These are phyloP conservation scores for Ceratobasidium papillatum DNA, from an alignment of 1,284 basidiomycete species.

Conservation along the genomic window DNA sequence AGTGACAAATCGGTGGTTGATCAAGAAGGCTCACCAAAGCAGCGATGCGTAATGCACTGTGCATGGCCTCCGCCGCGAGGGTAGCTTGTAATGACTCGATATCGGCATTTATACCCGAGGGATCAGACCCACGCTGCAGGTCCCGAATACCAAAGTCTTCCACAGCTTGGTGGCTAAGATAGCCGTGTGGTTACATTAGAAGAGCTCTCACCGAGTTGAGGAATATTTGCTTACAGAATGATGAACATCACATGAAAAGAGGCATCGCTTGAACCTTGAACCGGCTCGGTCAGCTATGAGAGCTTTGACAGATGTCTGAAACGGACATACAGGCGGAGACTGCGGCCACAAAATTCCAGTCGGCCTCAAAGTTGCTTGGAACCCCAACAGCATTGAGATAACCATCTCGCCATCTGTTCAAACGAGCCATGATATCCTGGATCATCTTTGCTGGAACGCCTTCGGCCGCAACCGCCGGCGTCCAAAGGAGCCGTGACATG, in stretches of 20 bases:
- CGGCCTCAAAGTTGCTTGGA: slow-evolving; percentile 79
- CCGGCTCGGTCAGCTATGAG: background rate
- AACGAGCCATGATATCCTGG: slow-evolving; percentile 64
- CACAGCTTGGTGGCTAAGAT: slow-evolving; percentile 63
- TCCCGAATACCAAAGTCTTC: slow-evolving; percentile 84
- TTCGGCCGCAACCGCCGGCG: slow-evolving; percentile 72
- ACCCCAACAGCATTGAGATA: slow-evolving; percentile 83
- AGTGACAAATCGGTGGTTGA: slow-evolving; percentile 26
- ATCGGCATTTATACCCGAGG: slow-evolving; percentile 30
- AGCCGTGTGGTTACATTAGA: slow-evolving; percentile 62
- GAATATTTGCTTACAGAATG: slow-evolving; percentile 44
- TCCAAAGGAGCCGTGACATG: slow-evolving; percentile 81
- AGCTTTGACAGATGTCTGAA: slow-evolving; percentile 34
- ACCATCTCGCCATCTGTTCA: slow-evolving; percentile 77
- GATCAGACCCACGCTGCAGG: slow-evolving; percentile 55
- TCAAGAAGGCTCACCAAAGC: slow-evolving; percentile 66
- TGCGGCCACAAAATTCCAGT: slow-evolving; percentile 90
- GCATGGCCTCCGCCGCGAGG: slow-evolving; percentile 80
- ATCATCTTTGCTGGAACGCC: slow-evolving; percentile 78
- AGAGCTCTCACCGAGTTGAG: slow-evolving; percentile 47
- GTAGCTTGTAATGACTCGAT: slow-evolving; percentile 62
- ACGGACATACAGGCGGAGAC: slow-evolving; percentile 69
- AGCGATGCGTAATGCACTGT: slow-evolving; percentile 85
- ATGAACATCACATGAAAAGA: slow-evolving; percentile 89
- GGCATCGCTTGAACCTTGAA: slow-evolving; percentile 79